phyloP scores from a whole-genome alignment of 2,329 filamentous ascomycete species.

The Hirsutella minnesotensis region DNA sequence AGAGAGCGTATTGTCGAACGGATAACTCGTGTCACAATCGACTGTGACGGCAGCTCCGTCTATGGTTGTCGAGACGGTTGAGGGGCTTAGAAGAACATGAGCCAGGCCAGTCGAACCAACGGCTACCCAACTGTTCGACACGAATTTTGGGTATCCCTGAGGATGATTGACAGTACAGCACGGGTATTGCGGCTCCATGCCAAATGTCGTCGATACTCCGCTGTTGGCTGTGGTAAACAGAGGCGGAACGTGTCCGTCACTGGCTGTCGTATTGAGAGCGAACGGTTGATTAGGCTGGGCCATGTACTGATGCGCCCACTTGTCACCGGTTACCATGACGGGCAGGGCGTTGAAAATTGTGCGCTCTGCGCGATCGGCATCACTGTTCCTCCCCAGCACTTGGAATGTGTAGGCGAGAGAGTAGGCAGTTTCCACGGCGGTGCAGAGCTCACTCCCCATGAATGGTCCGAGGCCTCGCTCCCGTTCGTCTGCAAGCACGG shows the following conservation, averaged over 20 bases:
- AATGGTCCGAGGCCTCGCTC: conserved; percentile 24
- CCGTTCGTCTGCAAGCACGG: conserved; percentile 28
- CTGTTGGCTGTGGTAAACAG: conserved; percentile 35
- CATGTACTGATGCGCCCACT: conserved; percentile 45
- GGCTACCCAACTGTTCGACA: conserved; percentile 32
- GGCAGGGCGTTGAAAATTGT: conserved; percentile 44
- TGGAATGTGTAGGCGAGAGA: conserved; percentile 21
- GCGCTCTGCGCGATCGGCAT: conserved; percentile 38
- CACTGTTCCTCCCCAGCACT: conserved; percentile 18
- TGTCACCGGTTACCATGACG: conserved; percentile 35
- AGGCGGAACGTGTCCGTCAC: conserved; percentile 5
- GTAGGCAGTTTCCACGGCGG: conserved; percentile 20
- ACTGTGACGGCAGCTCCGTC: conserved; percentile 22
- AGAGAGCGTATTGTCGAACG: conserved; percentile 14
- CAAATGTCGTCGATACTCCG: conserved; percentile 27
- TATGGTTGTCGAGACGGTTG: conserved; percentile 25
- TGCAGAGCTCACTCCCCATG: conserved; percentile 24
- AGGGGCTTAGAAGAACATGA: conserved; percentile 37
- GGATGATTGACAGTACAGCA: conserved; percentile 49
- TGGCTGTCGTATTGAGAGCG: conserved; percentile 24
- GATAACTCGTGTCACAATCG: conserved; percentile 36
- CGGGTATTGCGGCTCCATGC: conserved; percentile 37
- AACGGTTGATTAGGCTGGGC: conserved; percentile 41
- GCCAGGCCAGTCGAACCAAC: conserved; percentile 30
- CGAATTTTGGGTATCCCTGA: conserved; percentile 44